Evolutionary conservation across 345 rosid species (phyloP), one percentile per base, ranked within the genome.

Genomic region (Gossypium thurberi): DNA sequence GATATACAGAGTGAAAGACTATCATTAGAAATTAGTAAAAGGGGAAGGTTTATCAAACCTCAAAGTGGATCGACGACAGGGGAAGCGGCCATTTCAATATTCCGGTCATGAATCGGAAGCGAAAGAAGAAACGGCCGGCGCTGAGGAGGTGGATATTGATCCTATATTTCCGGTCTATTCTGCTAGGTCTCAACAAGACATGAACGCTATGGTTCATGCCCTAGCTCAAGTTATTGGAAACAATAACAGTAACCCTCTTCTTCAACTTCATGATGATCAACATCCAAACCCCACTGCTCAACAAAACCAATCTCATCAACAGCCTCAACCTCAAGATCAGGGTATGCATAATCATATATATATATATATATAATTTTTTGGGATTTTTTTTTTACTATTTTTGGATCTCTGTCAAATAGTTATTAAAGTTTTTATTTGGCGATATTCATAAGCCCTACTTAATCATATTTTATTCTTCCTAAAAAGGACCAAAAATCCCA

Each of bases 121-220:
- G 76, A 81, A 84, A 75, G 61, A 55, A 55, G 58, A 20, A 56
- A 33, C 40, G 40, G 60, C 60, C 0, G 60, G 6, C 2, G 60
- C 5, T 53, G 58, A 20, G 10, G 58, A 18, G 14, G 55, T 17
- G n/a, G 58, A n/a, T 10, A 53, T 3, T 21, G 52, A 88, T 58
- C 25, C 69, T 74, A 61, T 77, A 37, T 88, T 91, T 71, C 91
- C 93, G 0, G 66, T 80, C 37, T 89, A 79, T 79, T 86, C 90
- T n/a, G 83, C 87, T 52, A 78, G 90, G 79, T 91, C 96, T 53
- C 90, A 91, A 73, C 89, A 82, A 42, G 96, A 91, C 62, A 87
- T 81, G 89, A 65, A 79, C 52, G 89, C 79, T 3, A 86, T 91
- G 88, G 89, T 91, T 67, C 84, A 91, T 4, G 96, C 93, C 66